Evolutionary conservation across 140 eudicot species (phyloP).

Genomic region (Bidens hawaiensis): DNA sequence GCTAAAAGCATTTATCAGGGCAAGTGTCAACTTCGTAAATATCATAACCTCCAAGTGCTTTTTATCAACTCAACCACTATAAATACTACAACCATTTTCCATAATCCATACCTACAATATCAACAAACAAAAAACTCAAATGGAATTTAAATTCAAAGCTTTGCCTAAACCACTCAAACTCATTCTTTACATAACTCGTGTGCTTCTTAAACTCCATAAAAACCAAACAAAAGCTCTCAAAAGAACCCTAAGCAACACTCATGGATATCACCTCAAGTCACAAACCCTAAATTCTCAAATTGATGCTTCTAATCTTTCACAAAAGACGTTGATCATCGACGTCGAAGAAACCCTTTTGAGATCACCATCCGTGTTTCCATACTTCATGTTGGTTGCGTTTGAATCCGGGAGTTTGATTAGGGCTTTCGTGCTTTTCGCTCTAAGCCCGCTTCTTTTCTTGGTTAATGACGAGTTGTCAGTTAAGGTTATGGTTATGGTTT

Average conservation of each 20-base stretch:
- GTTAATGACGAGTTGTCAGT: conserved; percentile 30
- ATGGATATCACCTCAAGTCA: conserved; percentile 10
- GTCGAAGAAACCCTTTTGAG: conserved; percentile 54
- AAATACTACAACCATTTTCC: conserved; percentile 17
- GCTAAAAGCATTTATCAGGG: too few relatives aligned
- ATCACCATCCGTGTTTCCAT: conserved; percentile 58
- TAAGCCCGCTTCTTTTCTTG: conserved; percentile 44
- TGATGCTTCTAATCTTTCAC: conserved; percentile 20
- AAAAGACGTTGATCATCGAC: conserved; percentile 38
- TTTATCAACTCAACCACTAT: conserved; percentile 13
- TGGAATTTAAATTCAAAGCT: conserved; percentile 8
- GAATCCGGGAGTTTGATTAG: conserved; percentile 61
- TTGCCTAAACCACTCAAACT: background rate
- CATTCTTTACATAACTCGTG: conserved; percentile 9
- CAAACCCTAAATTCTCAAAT: conserved; percentile 20
- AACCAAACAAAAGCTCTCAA: conserved; percentile 16
- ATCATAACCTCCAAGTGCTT: background rate
- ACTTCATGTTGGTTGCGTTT: conserved; percentile 72
- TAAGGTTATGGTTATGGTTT: conserved; percentile 57
- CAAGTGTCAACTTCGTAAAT: conserved; percentile 20
- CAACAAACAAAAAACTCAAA: background rate
- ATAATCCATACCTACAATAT: conserved; percentile 18
- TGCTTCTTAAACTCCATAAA: conserved; percentile 5
- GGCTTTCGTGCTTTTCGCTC: conserved; percentile 44
- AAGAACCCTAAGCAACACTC: conserved; percentile 39